phyloP scores from a whole-genome alignment of 345 rosid genomes.

The Aquilaria sinensis region DNA sequence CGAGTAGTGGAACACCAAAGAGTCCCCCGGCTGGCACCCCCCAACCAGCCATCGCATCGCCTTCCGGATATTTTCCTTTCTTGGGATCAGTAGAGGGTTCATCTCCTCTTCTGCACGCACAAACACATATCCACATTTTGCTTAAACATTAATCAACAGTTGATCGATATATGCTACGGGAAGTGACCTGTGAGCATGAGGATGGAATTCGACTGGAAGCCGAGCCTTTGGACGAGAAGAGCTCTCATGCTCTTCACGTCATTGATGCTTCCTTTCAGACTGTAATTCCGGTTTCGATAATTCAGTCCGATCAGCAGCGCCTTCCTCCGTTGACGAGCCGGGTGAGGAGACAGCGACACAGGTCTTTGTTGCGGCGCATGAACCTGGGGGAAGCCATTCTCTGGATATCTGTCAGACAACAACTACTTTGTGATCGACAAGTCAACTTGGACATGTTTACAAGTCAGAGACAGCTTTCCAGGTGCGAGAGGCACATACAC shows the following conservation, averaged over 20 bases:
- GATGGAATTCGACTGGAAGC: slow-evolving; percentile 44
- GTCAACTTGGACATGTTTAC: too few species aligned
- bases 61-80: slow-evolving; percentile 56
- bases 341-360: slow-evolving; percentile 19
- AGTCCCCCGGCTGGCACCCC: slow-evolving; percentile 67
- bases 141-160: too few species aligned
- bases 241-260: slow-evolving; percentile 52
- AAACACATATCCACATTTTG: too few species aligned
- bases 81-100: slow-evolving; percentile 48
- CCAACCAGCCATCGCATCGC: slow-evolving; percentile 72
- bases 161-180: not conserved
- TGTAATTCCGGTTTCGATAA: slow-evolving; percentile 39
- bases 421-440: too few species aligned
- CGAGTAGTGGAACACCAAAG: slow-evolving; percentile 74
- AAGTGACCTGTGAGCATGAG: slow-evolving; percentile 34
- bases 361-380: slow-evolving; percentile 8
- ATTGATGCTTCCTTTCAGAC: slow-evolving; percentile 50
- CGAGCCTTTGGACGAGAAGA: slow-evolving; percentile 40
- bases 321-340: slow-evolving; percentile 33
- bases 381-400: not conserved
- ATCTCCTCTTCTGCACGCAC: slow-evolving; percentile 52
- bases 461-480: too few species aligned
- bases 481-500: too few species aligned
- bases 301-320: slow-evolving; percentile 61
- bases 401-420: not conserved